phyloP scores from a whole-genome alignment of 1,139 yeast species.

The Debaryomycetaceae sp. region DNA sequence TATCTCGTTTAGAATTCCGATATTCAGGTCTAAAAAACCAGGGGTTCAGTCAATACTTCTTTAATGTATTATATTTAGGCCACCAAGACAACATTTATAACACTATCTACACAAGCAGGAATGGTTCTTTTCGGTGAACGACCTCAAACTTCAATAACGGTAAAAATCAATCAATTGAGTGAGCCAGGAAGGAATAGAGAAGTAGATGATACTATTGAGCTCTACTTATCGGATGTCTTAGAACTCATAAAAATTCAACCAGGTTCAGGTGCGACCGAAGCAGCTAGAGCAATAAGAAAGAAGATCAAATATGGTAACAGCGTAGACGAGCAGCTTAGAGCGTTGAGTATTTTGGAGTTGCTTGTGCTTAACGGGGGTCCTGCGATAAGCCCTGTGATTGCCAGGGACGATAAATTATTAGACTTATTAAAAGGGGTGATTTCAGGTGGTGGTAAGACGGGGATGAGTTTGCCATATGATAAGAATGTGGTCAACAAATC shows the following conservation, averaged over 20 bases:
- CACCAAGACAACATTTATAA: neutral
- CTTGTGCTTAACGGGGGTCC: slow-evolving; percentile 73
- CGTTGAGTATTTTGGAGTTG: slow-evolving; percentile 68
- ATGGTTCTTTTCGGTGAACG: slow-evolving; percentile 47
- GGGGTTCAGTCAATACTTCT: neutral
- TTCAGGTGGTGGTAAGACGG: slow-evolving; percentile 33
- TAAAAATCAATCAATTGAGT: slow-evolving; percentile 42
- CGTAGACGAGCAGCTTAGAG: slow-evolving; percentile 56
- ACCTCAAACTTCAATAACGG: slow-evolving; percentile 41
- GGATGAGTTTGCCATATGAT: slow-evolving; percentile 39
- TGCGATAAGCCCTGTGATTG: slow-evolving; percentile 46
- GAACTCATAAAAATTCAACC: slow-evolving; percentile 40
- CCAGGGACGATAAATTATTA: slow-evolving; percentile 67
- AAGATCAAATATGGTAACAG: slow-evolving; percentile 78
- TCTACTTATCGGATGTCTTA: slow-evolving; percentile 35
- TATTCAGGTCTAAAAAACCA: neutral
- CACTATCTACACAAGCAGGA: neutral
- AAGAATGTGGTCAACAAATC: slow-evolving; percentile 45
- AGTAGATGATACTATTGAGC: slow-evolving; percentile 34
- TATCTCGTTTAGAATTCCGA: neutral
- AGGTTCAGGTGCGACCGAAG: slow-evolving; percentile 60
- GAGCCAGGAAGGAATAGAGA: slow-evolving; percentile 28
- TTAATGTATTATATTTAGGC: neutral
- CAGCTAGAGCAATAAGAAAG: slow-evolving; percentile 88
- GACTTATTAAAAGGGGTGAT: slow-evolving; percentile 59